These are phyloP conservation scores for Colletotrichum simmondsii DNA, from an alignment of 2,329 filamentous ascomycete genomes.

Conservation along the genomic window DNA sequence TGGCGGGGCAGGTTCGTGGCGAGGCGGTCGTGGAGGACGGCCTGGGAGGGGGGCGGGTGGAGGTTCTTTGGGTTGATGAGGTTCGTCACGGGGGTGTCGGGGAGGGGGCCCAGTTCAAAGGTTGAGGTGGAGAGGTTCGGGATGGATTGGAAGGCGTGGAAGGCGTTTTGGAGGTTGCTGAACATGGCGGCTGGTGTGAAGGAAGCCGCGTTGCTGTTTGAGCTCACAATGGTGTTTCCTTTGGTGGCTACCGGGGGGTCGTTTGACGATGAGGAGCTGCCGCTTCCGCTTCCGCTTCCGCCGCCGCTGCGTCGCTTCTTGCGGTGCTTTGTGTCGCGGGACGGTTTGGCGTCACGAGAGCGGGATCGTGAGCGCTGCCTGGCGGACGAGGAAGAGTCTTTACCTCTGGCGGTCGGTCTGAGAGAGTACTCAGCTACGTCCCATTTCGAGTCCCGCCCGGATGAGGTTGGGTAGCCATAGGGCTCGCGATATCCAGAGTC, in stretches of 20 bases:
- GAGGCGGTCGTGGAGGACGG: constrained; percentile 26
- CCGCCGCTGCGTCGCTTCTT: constrained; percentile 18
- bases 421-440: constrained; percentile 22
- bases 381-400: constrained; percentile 13
- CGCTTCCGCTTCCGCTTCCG: neutral
- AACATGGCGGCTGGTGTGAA: constrained; percentile 18
- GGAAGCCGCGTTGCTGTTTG: neutral
- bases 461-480: constrained; percentile 12
- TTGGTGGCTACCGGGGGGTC: neutral
- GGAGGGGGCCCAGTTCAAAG: constrained; percentile 18
- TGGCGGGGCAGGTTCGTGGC: constrained; percentile 26
- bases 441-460: constrained; percentile 20
- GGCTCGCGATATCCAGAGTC: constrained; percentile 13
- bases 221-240: neutral
- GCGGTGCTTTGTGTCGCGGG: constrained; percentile 19
- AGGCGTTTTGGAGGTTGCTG: constrained; percentile 26
- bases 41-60: constrained; percentile 18
- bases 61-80: constrained; percentile 32
- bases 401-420: constrained; percentile 13
- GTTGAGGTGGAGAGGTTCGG: constrained; percentile 20
- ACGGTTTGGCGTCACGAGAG: constrained; percentile 6
- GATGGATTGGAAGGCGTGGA: constrained; percentile 21
- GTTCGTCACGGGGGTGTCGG: constrained; percentile 31
- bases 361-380: constrained; percentile 23
- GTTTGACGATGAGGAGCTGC: neutral